A percentile compares a stretch with the other conserved stretches of the same genome.
Evolutionary conservation across 1,284 basidiomycete genomes (phyloP).

Genomic region (Sporisorium iseilematis-ciliati): DNA sequence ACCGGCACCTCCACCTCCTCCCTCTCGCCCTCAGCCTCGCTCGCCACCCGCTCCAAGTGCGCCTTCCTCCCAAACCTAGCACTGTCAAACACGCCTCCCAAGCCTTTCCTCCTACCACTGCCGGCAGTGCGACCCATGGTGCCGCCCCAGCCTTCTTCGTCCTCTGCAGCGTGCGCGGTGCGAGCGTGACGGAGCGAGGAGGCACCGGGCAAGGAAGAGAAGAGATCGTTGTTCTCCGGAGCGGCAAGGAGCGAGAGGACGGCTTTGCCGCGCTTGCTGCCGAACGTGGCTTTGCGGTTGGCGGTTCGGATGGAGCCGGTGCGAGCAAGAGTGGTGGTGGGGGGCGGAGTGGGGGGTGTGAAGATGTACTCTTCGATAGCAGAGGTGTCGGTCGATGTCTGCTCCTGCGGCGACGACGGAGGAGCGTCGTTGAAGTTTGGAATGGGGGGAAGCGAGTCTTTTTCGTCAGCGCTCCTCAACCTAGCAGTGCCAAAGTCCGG

Average conservation of each 20-base stretch:
- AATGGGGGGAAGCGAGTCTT: slow-evolving; percentile 10
- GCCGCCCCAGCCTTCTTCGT: slow-evolving; percentile 54
- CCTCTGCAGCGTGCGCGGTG: slow-evolving; percentile 9
- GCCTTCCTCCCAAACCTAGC: slow-evolving; percentile 11
- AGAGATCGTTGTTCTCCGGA: slow-evolving; percentile 19
- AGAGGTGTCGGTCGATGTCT: too few species aligned
- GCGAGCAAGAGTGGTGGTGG: background rate
- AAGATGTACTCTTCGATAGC: slow-evolving; percentile 35
- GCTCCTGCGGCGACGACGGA: background rate
- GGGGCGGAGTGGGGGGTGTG: slow-evolving; percentile 7
- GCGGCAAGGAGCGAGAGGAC: slow-evolving; percentile 37
- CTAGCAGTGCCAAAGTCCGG: slow-evolving; percentile 48
- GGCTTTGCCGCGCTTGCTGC: slow-evolving; percentile 49
- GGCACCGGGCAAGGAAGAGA: slow-evolving; percentile 32
- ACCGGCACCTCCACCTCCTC: slow-evolving; percentile 16
- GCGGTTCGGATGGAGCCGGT: slow-evolving; percentile 21
- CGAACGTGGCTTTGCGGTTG: slow-evolving; percentile 39
- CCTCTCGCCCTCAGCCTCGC: slow-evolving; percentile 36
- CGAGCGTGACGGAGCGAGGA: slow-evolving; percentile 31
- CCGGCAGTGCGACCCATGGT: slow-evolving; percentile 45
- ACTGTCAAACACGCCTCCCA: slow-evolving; percentile 21
- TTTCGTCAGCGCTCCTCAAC: slow-evolving; percentile 24
- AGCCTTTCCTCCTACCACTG: slow-evolving; percentile 23
- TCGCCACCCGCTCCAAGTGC: slow-evolving; percentile 36
- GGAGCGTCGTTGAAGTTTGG: slow-evolving; percentile 17